Percentiles rank a stretch among this genome's conserved stretches.
Conservation (phyloP, 2,329 filamentous ascomycete genomes). For the Paecilomyces sp. region DNA sequence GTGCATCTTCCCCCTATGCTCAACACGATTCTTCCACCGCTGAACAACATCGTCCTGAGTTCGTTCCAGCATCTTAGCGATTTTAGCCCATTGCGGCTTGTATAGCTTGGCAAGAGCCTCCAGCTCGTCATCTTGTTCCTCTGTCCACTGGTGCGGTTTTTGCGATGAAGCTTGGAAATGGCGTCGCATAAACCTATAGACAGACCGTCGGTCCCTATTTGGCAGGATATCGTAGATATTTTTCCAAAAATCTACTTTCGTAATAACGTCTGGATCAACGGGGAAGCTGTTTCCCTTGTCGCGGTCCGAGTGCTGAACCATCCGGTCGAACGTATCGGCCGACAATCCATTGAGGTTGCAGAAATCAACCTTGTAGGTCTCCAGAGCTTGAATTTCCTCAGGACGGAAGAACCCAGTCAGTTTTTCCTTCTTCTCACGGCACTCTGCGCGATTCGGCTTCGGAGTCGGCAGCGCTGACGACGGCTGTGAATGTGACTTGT, state of each 20-base stretch:
- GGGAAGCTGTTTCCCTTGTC: constrained; percentile 16
- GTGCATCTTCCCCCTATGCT: constrained; percentile 28
- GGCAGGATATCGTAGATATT: constrained; percentile 28
- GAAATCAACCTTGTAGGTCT: constrained; percentile 25
- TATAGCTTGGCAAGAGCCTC: constrained; percentile 20
- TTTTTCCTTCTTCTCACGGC: constrained; percentile 9
- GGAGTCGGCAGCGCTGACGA: background rate
- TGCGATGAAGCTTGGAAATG: constrained; percentile 33
- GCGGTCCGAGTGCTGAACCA: constrained; percentile 28
- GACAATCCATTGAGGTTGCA: constrained; percentile 21
- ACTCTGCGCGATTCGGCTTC: background rate
- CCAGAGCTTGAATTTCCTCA: constrained; percentile 22
- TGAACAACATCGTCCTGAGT: constrained; percentile 36
- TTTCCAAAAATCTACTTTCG: constrained; percentile 29
- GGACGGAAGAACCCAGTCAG: constrained; percentile 22
- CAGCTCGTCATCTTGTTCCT: constrained; percentile 35
- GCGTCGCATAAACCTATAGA: constrained; percentile 35
- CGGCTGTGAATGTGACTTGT: constrained; percentile 3
- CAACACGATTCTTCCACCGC: constrained; percentile 35
- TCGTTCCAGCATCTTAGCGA: constrained; percentile 30
- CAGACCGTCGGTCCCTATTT: constrained; percentile 27
- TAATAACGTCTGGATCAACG: constrained; percentile 10
- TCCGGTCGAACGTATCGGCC: constrained; percentile 18
- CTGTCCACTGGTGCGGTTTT: constrained; percentile 32
- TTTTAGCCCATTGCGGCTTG: constrained; percentile 29